phyloP scores from a whole-genome alignment of 140 eudicot species.

The Oenanthe javanica region DNA sequence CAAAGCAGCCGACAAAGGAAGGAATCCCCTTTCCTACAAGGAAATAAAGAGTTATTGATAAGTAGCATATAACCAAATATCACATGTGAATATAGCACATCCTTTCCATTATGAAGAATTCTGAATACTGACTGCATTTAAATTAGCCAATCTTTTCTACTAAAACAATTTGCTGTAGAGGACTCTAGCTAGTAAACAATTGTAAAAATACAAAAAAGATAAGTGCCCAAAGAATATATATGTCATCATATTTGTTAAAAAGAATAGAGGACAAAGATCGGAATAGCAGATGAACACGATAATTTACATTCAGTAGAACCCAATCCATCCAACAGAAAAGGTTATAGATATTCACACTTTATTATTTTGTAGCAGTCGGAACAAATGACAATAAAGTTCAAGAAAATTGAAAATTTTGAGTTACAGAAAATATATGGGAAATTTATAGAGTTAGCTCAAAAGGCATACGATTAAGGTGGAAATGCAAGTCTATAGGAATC shows the following conservation, averaged over 20 bases:
- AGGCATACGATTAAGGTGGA: neutral
- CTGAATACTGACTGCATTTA: neutral
- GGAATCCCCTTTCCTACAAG: conserved; percentile 93
- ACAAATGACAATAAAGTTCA: neutral
- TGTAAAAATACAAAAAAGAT: neutral
- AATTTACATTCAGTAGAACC: neutral
- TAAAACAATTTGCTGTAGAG: neutral
- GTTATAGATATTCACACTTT: neutral
- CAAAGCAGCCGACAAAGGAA: conserved; percentile 87
- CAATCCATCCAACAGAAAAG: neutral
- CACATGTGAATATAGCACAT: neutral
- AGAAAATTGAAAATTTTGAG: neutral
- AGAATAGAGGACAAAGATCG: neutral
- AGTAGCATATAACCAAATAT: conserved; percentile 1
- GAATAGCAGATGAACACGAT: neutral
- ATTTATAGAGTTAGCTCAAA: neutral
- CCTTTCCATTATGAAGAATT: neutral
- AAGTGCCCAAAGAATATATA: neutral
- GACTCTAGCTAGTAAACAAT: neutral
- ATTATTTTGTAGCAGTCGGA: neutral
- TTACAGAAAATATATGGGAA: neutral
- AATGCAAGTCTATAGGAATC: neutral
- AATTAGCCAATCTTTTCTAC: neutral
- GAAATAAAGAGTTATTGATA: neutral
- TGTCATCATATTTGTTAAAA: neutral